phyloP scores from a whole-genome alignment of 2,329 filamentous ascomycete genomes.

The Tympanopsis confertula region DNA sequence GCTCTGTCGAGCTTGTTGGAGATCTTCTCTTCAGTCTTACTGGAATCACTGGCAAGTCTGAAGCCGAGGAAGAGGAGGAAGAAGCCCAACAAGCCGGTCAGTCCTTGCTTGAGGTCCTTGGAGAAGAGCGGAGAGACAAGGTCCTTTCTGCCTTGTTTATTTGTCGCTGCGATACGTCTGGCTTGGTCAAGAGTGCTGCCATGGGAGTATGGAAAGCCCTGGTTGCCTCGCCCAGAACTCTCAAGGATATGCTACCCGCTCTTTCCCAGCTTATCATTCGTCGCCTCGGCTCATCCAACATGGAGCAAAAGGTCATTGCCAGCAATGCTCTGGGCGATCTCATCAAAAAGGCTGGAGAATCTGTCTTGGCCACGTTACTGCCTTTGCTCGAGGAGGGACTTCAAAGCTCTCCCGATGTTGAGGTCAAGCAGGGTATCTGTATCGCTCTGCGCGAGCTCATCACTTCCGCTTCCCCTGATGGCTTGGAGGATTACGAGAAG shows the following conservation, averaged over 20 bases:
- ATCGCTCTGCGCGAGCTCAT: constrained; percentile 92
- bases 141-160: constrained; percentile 96
- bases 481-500: constrained; percentile 88
- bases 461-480: constrained; percentile 73
- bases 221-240: constrained; percentile 78
- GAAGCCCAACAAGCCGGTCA: constrained; percentile 75
- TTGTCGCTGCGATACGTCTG: constrained; percentile 91
- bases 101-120: constrained; percentile 86
- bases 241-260: constrained; percentile 91
- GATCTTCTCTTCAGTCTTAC: constrained; percentile 96
- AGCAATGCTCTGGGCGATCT: constrained; percentile 93
- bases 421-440: constrained; percentile 94
- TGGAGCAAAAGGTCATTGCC: constrained; percentile 98
- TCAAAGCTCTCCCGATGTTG: constrained; percentile 75
- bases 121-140: constrained; percentile 92
- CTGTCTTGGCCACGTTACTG: constrained; percentile 74
- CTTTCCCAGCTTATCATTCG: constrained; percentile 91
- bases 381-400: constrained; percentile 88
- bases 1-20: constrained; percentile 92
- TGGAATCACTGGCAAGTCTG: constrained; percentile 71
- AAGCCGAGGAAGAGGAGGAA: constrained; percentile 70
- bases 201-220: constrained; percentile 94
- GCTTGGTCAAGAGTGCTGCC: constrained; percentile 77
- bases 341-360: constrained; percentile 91
- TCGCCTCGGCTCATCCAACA: constrained; percentile 85